Conservation (phyloP, 495 filamentous ascomycete genomes). For the Thermothielavioides terrestris region DNA sequence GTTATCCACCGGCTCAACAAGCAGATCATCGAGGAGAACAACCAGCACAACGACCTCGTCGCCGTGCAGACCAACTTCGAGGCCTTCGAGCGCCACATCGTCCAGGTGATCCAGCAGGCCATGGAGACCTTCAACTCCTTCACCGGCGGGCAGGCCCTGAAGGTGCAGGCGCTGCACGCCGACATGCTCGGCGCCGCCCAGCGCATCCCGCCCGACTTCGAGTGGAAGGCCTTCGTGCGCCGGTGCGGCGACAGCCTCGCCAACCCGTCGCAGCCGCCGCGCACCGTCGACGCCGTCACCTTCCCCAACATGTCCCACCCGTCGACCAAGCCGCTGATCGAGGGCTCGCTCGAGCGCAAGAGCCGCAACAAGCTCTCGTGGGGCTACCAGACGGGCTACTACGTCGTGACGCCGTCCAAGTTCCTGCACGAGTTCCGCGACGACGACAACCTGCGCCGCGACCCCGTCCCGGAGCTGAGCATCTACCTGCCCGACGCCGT, state of each 20-base stretch:
- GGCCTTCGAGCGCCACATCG: conserved; percentile 77
- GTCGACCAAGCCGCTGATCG: conserved; percentile 72
- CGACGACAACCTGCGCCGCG: conserved; percentile 70
- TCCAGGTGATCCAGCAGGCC: conserved; percentile 72
- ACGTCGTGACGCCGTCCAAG: conserved; percentile 75
- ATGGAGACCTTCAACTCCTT: conserved; percentile 72
- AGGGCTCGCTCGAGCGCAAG: conserved; percentile 82
- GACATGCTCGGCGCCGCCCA: conserved; percentile 75
- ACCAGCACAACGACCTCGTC: conserved; percentile 81
- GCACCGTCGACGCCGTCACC: conserved; percentile 58
- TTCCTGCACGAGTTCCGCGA: conserved; percentile 96
- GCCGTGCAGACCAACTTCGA: conserved; percentile 82
- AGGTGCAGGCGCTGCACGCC: conserved; percentile 65
- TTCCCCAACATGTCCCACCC: conserved; percentile 86
- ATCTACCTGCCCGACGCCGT: conserved; percentile 89
- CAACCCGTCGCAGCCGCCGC: conserved; percentile 63
- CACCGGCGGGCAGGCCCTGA: conserved; percentile 70
- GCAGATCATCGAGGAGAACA: conserved; percentile 92
- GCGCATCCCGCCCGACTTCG: conserved; percentile 78
- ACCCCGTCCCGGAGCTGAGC: conserved; percentile 76
- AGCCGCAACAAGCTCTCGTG: conserved; percentile 63
- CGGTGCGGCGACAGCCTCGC: conserved; percentile 66
- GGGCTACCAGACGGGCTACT: conserved; percentile 74
- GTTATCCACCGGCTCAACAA: conserved; percentile 76
- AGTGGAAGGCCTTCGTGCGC: conserved; percentile 76